Evolutionary conservation across 306 rosid genomes (phyloP), one percentile per base, ranked within the genome.

Genomic region (Hippophae gyantsensis): DNA sequence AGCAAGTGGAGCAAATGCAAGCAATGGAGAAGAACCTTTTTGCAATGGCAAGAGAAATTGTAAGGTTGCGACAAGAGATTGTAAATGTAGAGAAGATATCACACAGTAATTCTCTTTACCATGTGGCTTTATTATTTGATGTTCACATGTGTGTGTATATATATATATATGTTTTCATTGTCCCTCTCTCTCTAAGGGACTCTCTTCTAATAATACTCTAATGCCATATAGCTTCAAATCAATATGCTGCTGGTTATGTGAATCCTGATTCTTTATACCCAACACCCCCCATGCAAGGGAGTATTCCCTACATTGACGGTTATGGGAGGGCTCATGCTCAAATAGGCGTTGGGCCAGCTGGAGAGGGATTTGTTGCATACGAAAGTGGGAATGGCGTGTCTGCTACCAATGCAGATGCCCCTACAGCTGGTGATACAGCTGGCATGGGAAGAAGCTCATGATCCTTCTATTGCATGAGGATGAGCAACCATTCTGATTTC

Each of bases 11-110:
- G 73, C 72, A 85, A 63, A 43, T 92, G 79, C 74, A 78, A 74
- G 84, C 77, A 52, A 81, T 80, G 75, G 99, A 92, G 85, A 80
- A 75, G 82, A 76, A 83, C 54, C 77, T 92, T 18, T 74, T 85
- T 55, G 82, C 68, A 3, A 81, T 83, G 85, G 89, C 89, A n/a
- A 79, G 79, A 68, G 96, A 92, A 80, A 85, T 87, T 52, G 94
- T 87, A 68, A 76, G 67, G 68, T 68, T 92, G 60, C 82, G 87
- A 18, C 69, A 76, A 4, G 87, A 87, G 74, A 79, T 85, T 71
- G 68, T 52, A 54, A 85, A 79, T 46, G 79, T 69, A 7, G 90
- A 90, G 69, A 87, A 74, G 66, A 83, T 81, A 69, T 79, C 53
- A 57, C 72, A 73, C 13, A 93, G 99, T 92, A 84, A 76, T 47